These are phyloP conservation scores for Talaromyces albobiverticillius DNA, from an alignment of 2,329 filamentous ascomycete genomes.

Conservation along the genomic window DNA sequence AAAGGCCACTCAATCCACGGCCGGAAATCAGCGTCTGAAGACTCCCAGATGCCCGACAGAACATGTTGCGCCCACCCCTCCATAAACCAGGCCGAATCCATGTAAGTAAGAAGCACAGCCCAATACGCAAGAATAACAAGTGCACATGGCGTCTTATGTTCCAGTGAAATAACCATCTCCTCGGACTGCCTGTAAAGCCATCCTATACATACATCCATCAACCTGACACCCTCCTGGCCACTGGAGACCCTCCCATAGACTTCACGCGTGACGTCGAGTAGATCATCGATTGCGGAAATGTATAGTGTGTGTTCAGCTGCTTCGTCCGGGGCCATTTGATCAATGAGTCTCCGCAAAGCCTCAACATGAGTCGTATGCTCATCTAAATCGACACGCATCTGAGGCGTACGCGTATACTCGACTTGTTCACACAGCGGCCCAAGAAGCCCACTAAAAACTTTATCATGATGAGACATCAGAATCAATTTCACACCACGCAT, in stretches of 20 bases:
- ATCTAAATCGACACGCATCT: too few relatives aligned
- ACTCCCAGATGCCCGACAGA: slow-evolving; percentile 24
- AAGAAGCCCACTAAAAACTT: not conserved
- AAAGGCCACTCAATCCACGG: slow-evolving; percentile 6
- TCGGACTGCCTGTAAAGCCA: slow-evolving; percentile 4
- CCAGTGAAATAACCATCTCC: slow-evolving; percentile 16
- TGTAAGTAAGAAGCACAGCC: slow-evolving; percentile 29
- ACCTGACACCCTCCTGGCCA: not conserved
- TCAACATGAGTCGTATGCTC: not conserved
- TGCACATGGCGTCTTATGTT: slow-evolving; percentile 25
- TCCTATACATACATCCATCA: slow-evolving; percentile 1
- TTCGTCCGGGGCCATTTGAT: not conserved
- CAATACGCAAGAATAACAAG: slow-evolving; percentile 30
- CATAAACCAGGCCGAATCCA: slow-evolving; percentile 33
- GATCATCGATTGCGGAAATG: not conserved
- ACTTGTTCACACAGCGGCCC: not conserved
- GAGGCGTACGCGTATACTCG: not conserved
- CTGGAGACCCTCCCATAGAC: not conserved
- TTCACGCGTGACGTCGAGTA: not conserved
- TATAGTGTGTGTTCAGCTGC: not conserved
- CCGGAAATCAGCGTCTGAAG: slow-evolving; percentile 18
- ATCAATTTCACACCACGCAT: slow-evolving; percentile 30
- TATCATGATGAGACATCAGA: not conserved
- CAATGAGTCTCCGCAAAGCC: not conserved
- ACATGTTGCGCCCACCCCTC: slow-evolving; percentile 32